Evolutionary conservation across 345 rosid genomes (phyloP).

Genomic region (Pseudoturritis turrita): DNA sequence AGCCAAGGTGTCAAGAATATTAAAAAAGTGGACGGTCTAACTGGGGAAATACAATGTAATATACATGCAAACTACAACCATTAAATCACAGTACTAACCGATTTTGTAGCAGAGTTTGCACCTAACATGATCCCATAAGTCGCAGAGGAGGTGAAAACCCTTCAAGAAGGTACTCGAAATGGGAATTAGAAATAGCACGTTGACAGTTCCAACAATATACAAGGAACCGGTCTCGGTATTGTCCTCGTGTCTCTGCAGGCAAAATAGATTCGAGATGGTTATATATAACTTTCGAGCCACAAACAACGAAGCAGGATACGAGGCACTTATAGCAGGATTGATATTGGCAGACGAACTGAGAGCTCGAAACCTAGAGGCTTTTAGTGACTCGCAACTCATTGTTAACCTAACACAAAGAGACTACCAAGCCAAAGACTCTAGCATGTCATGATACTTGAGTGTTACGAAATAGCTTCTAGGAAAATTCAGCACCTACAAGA

Average conservation of each 20-base stretch:
- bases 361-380: too few species aligned
- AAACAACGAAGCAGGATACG: background rate
- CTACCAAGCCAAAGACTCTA: background rate
- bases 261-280: background rate
- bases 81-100: background rate
- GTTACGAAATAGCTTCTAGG: rapidly evolving
- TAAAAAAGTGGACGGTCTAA: background rate
- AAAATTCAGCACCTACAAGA: background rate
- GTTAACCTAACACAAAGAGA: background rate
- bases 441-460: background rate
- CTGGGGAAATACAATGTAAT: background rate
- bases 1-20: background rate
- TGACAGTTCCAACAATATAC: background rate
- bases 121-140: background rate
- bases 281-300: background rate
- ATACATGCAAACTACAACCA: background rate
- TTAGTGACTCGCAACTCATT: background rate
- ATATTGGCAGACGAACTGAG: background rate
- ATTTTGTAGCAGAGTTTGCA: background rate
- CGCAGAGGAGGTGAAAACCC: background rate
- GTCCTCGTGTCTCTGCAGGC: background rate
- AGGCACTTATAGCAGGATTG: background rate
- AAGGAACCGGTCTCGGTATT: background rate
- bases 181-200: background rate
- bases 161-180: background rate